Percentiles rank a stretch among this genome's conserved stretches.
Evolutionary conservation across 1,284 basidiomycete genomes (phyloP).

Genomic region (Pterulicium gracile): DNA sequence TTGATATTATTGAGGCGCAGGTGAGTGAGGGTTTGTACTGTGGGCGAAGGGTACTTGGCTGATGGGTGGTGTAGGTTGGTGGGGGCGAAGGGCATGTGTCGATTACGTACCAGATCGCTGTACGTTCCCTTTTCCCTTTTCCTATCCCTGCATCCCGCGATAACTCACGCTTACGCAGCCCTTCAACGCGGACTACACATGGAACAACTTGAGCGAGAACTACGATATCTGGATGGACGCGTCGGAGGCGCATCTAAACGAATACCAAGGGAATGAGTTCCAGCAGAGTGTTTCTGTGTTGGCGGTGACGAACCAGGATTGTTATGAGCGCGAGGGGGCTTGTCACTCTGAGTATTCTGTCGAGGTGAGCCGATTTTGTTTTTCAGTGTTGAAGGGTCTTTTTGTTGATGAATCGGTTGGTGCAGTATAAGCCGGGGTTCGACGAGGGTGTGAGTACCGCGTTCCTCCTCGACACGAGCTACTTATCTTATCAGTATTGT

Average conservation of each 20-base stretch:
- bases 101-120: constrained; percentile 58
- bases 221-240: constrained; percentile 12
- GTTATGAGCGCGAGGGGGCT: constrained; percentile 26
- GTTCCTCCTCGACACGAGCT: not conserved
- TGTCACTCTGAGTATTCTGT: not conserved
- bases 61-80: constrained; percentile 30
- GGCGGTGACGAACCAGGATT: constrained; percentile 10
- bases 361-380: not conserved
- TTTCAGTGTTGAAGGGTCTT: not conserved
- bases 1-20: too few species aligned
- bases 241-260: constrained; percentile 15
- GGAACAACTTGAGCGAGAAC: constrained; percentile 26
- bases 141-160: not conserved
- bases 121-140: constrained; percentile 21
- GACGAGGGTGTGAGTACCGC: not conserved
- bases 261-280: constrained; percentile 24
- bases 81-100: constrained; percentile 39
- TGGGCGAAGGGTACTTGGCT: constrained; percentile 10
- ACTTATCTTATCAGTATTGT: not conserved
- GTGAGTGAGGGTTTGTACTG: too few species aligned
- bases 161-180: constrained; percentile 24
- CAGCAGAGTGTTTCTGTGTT: constrained; percentile 22
- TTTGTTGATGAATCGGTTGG: not conserved
- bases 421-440: not conserved
- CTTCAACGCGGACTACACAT: constrained; percentile 30